Percentiles rank a stretch among this genome's conserved stretches.
phyloP scores from a whole-genome alignment of 2,329 filamentous ascomycete species.

The Trichoderma simmonsii region DNA sequence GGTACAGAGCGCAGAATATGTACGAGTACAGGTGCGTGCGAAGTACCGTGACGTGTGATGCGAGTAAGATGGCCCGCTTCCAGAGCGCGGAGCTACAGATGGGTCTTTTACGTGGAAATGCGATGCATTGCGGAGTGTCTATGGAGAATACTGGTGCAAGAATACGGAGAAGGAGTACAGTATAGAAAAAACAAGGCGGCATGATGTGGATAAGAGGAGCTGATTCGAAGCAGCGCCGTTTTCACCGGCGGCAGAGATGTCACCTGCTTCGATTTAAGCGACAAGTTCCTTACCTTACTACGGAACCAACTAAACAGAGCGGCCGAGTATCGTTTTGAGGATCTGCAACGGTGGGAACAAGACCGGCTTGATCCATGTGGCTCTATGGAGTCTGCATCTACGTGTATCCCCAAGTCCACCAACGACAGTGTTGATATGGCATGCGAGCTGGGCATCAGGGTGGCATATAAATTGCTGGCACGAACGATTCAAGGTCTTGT shows the following conservation, averaged over 20 bases:
- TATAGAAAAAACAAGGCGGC: background rate
- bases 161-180: background rate
- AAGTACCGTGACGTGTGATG: background rate
- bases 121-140: background rate
- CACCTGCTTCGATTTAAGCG: background rate
- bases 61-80: conserved; percentile 2
- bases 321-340: background rate
- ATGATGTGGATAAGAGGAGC: background rate
- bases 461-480: background rate
- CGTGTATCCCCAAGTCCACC: background rate
- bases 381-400: background rate
- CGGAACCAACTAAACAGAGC: background rate
- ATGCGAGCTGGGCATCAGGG: background rate
- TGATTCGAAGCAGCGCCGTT: background rate
- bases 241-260: background rate
- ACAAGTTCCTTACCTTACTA: background rate
- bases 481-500: background rate
- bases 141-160: background rate
- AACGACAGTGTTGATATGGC: background rate
- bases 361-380: background rate
- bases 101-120: background rate
- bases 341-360: background rate
- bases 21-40: background rate
- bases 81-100: background rate
- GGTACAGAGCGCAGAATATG: conserved; percentile 11